Conservation (phyloP, 805 yeast species). For the Kodamaea restingae region DNA sequence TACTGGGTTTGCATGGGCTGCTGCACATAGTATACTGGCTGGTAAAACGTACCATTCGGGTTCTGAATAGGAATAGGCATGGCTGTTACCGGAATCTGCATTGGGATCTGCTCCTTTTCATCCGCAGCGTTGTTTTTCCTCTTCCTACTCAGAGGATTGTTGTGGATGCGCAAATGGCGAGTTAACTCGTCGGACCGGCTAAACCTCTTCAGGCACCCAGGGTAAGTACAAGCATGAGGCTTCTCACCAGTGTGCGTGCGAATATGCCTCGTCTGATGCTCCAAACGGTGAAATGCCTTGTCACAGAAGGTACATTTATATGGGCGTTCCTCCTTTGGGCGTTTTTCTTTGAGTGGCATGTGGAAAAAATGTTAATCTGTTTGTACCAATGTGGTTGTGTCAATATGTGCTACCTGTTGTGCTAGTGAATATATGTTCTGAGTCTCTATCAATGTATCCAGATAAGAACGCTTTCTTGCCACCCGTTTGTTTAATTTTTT, state of each 20-base stretch:
- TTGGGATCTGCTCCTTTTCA: conserved; percentile 8
- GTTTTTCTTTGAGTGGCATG: conserved; percentile 13
- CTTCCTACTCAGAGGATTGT: conserved; percentile 63
- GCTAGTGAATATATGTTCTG: too few species aligned
- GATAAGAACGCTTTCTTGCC: too few species aligned
- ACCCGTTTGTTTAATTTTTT: too few species aligned
- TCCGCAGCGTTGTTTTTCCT: conserved; percentile 39
- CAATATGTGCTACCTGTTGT: too few species aligned
- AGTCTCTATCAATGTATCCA: too few species aligned
- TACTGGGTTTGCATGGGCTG: conserved; percentile 3
- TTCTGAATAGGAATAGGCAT: conserved; percentile 9
- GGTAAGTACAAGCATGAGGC: conserved; percentile 72
- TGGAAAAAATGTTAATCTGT: background rate
- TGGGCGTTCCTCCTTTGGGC: conserved; percentile 33
- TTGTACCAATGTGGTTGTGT: too few species aligned
- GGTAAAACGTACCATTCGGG: conserved; percentile 13
- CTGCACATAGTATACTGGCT: conserved; percentile 32
- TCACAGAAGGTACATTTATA: conserved; percentile 72
- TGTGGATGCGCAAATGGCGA: conserved; percentile 68
- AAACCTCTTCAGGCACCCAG: conserved; percentile 65
- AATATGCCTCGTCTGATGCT: conserved; percentile 75
- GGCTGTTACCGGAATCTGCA: conserved; percentile 9
- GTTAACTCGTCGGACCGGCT: conserved; percentile 72
- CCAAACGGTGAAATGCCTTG: conserved; percentile 70
- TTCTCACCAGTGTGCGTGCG: conserved; percentile 80